phyloP scores from a whole-genome alignment of 371 early-diverging fungal species.

The Saksenaea vasiformis region DNA sequence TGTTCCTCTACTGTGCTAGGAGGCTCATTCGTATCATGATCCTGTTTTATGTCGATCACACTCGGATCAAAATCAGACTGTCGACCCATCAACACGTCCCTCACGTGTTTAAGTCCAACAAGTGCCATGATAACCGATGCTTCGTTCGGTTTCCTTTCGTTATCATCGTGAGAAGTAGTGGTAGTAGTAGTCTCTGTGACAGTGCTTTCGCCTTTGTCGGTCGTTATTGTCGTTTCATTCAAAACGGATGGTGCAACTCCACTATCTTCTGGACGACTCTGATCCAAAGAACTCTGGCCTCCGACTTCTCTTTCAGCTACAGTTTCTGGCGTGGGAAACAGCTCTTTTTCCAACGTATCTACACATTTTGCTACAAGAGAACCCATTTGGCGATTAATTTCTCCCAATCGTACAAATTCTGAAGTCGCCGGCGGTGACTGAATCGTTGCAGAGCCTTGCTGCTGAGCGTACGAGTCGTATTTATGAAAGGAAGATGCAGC shows the following conservation, averaged over 20 bases:
- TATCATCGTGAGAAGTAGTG: neutral
- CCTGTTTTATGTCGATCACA: slow-evolving; percentile 30
- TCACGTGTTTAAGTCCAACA: slow-evolving; percentile 61
- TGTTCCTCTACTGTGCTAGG: neutral
- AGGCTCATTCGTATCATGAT: neutral
- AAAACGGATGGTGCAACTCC: neutral
- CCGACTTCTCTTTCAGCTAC: neutral
- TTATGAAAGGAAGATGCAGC: slow-evolving; percentile 11
- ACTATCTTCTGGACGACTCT: neutral
- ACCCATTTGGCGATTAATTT: slow-evolving; percentile 52
- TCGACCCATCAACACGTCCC: slow-evolving; percentile 60
- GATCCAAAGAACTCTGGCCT: neutral
- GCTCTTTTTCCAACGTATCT: slow-evolving; percentile 52
- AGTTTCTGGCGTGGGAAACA: slow-evolving; percentile 29
- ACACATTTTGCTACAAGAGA: slow-evolving; percentile 57
- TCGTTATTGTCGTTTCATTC: neutral
- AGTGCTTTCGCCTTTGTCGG: neutral
- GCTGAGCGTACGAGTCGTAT: neutral
- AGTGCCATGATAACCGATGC: slow-evolving; percentile 46
- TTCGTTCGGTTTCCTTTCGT: slow-evolving; percentile 23
- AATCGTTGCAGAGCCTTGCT: neutral
- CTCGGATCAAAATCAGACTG: slow-evolving; percentile 50
- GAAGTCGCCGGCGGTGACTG: neutral
- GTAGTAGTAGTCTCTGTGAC: neutral
- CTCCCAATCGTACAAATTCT: slow-evolving; percentile 15